Evolutionary conservation across 2,329 filamentous ascomycete genomes (phyloP), one percentile per base, ranked within the genome.

Genomic region (Sporothrix euskadiensis): DNA sequence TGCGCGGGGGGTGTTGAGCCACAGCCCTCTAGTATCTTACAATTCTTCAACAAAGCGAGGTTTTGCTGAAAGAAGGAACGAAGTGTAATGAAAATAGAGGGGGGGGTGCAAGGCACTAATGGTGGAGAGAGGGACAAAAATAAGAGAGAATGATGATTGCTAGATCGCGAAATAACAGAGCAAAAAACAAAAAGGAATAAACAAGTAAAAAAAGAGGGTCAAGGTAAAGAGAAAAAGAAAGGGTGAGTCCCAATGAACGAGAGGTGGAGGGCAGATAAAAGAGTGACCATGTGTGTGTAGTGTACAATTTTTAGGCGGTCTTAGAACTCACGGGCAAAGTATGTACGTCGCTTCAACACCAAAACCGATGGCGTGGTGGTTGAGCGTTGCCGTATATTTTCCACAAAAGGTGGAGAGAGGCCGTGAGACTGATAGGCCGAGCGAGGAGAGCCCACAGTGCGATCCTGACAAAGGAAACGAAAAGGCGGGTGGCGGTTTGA

Each of bases 291-390:
- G 47, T 52, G 26, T n/a, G 47, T 66, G 52, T 56, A 39, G 61
- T 66, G 47, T 54, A 32, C 16, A 69, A 32, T 3, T 54, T 22
- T 69, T 69, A 41, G 66, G 66, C 66, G 69, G 54, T 69, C 26
- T 71, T 26, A 30, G 26, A 44, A 57, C 69, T 71, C 69, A 71
- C 52, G 26, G 54, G 69, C 52, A 71, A 39, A 71, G n/a, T 59
- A 26, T 26, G 26, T 26, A 30, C 47, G 39, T 71, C 54, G 69
- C 69, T 59, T 71, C 69, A 59, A 57, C 22, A 47, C 35, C 52
- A 44, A 44, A 44, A 12, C 57, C 57, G 69, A 71, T 44, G 69
- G 69, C 66, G 66, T 69, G 19, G 66, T 69, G 26, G 47, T 69
- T 22, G 30, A 69, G 66, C 66, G 66, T 69, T 22, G 32, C 47